Evolutionary conservation across 176 grass and related monocot genomes (phyloP), one percentile per base, ranked within the genome.

Genomic region (Oryza longistaminata): DNA sequence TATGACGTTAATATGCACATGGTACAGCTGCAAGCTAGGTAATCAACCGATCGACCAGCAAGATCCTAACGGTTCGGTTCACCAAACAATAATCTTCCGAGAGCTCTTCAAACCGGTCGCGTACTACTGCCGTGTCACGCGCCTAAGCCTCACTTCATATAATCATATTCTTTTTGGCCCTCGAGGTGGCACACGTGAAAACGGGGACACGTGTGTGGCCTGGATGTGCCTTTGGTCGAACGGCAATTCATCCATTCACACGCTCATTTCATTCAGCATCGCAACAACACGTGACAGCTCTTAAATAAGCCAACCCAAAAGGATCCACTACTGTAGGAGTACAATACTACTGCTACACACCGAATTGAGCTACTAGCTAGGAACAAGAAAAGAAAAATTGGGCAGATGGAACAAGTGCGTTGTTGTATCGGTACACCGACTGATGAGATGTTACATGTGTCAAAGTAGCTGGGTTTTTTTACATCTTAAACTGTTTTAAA

Each of bases 151-250:
- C 42, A 50, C 7, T 72, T 62, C 58, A 24, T 31, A 31, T 31
- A 31, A 31, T 31, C 29, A 31, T 37, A 1, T 31, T 16, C 21
- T 33, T 9, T 14, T 68, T 22, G 6, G 27, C 2, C 5, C 11
- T 24, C 11, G 34, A 21, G 5, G 45, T 10, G 44, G 44, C 6
- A 17, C 24, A 4, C 7, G 44, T 16, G 45, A 29, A 15, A 8
- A 49, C 1, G 43, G 43, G 17, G 45, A n/a, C 66, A 71, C 66
- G 19, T 61, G 80, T 82, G 79, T 60, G 48, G 79, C 21, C 67
- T 24, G 7, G 80, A 33, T 53, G 14, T 75, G 26, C 17, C 2
- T 24, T 33, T 15, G 43, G 11, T 50, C 14, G 25, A 31, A 29
- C 45, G 6, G 27, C 45, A 62, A 7, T 3, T 61, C 55, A 22